Base-by-base conservation (phyloP, 2,329 filamentous ascomycete species). In the Clonostachys chloroleuca region DNA sequence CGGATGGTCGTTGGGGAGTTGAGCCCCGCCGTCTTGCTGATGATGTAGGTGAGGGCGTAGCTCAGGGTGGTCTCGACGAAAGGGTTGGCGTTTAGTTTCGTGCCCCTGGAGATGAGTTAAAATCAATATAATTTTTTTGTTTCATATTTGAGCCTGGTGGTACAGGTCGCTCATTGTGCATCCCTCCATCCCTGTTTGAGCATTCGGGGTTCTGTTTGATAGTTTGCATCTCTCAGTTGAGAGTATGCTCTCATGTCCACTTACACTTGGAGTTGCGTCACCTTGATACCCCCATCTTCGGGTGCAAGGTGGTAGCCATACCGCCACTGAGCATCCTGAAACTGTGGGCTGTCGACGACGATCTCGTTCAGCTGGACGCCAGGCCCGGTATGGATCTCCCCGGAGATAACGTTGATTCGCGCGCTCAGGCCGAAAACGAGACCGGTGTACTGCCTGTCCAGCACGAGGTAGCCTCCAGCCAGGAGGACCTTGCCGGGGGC, bases 401-500 rank as follows among this genome's bases (percentile, higher is more conserved):
- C 68, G 9, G 81, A 79, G 49, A 86, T 62, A 50, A 85, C 78
- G 55, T 84, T 84, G 69, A 89, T 84, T 53, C 84, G 74, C 41
- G 84, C 81, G 59, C 80, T 80, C 48, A 88, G 77, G 33, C 83
- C 83, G 59, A 86, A 78, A 51, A 89, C 78, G 47, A 89, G 69
- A 30, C 86, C 92, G 4, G 87, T 94, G 68, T 96, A 91, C 51
- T 80, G 75, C 51, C 89, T 83, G 71, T 97, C 92, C 42, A 99
- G 84, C 18, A 96, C 92, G 42, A 97, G 83, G 68, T 97, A 99
- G 51, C 94, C 94, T 53, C 94, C 94, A 5, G 92, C 90, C 46
- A 97, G 80, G 54, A 99, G 81, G 51, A 99, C 94, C 74, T 99
- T 99, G 57, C 94, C 94, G 16, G 94, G 94, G 18, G 94, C 92